Evolutionary conservation across 2,329 filamentous ascomycete genomes (phyloP), one percentile per base, ranked within the genome.

Genomic region (Pseudogymnoascus sp.): DNA sequence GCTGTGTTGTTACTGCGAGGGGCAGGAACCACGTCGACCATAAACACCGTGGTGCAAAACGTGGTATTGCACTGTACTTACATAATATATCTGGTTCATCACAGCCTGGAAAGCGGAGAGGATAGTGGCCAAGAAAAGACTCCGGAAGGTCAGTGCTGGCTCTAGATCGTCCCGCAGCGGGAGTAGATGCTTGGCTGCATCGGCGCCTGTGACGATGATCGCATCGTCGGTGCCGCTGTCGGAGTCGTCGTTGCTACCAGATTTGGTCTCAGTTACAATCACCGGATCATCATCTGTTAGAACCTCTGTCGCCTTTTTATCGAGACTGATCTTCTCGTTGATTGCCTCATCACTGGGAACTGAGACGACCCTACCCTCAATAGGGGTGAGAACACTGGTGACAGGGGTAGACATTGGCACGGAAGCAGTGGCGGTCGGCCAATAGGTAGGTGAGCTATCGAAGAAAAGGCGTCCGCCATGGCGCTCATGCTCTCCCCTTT

Each of bases 1-100:
- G 66, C 38, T 61, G 26, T 50, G 31, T 42, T n/a, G 15, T 29
- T 35, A 11, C 63, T 17, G 60, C 15, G 44, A 29, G 15, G 3
- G 44, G 23, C 11, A 53, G 7, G 23, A 5, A 17, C n/a, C 21
- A 13, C 17, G 4, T 46, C 5, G 9, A 26, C 42, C 13, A 31
- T 11, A 9, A 6, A 5, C 6, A n/a, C 19, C 3, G 1, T 31
- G 6, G 46, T 26, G 6, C 17, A 17, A 9, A 17, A 9, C 11
- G 13, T 33, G 3, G 10, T 9, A 26, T 5, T 9, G 37, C 23
- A 40, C 11, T 42, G 15, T 50, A 67, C 75, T 70, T 63, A 83
- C 82, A 13, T 69, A 71, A 66, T 85, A 85, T 53, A 85, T 84
- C 69, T 83, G 81, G 60, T 73, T 76, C 79, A 85, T 82, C 46